Evolutionary conservation across 2,329 filamentous ascomycete species (phyloP).

Genomic region (Cordyceps militaris): DNA sequence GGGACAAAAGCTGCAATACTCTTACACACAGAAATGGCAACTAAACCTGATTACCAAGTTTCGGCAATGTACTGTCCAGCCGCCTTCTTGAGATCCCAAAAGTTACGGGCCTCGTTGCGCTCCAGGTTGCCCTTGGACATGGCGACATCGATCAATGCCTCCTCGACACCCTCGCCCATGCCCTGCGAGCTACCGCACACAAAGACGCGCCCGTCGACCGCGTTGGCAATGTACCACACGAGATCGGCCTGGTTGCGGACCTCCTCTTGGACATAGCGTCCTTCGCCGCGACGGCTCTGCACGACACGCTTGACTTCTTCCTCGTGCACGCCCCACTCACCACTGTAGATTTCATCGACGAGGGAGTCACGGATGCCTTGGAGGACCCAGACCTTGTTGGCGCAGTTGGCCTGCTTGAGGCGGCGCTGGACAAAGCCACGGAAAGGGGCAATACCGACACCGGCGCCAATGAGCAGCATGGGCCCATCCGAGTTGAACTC

Average conservation of each 20-base stretch:
- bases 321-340: conserved; percentile 93
- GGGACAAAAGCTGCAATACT: neutral
- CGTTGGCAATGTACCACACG: conserved; percentile 98
- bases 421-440: conserved; percentile 93
- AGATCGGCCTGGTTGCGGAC: conserved; percentile 84
- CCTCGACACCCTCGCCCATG: conserved; percentile 90
- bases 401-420: conserved; percentile 88
- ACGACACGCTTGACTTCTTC: conserved; percentile 78
- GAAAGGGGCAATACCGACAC: conserved; percentile 95
- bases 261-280: conserved; percentile 94
- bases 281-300: conserved; percentile 67
- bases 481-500: conserved; percentile 91
- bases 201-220: conserved; percentile 91
- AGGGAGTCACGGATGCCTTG: conserved; percentile 91
- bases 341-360: conserved; percentile 91
- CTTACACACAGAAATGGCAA: neutral
- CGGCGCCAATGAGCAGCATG: conserved; percentile 95
- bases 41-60: conserved; percentile 45
- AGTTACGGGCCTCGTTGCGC: conserved; percentile 71
- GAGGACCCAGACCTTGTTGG: conserved; percentile 96
- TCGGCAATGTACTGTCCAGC: conserved; percentile 93
- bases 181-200: conserved; percentile 93
- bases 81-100: conserved; percentile 88
- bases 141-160: conserved; percentile 78
- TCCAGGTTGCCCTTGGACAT: conserved; percentile 89